Evolutionary conservation across 345 rosid species (phyloP).

Genomic region (Acer campestre): DNA sequence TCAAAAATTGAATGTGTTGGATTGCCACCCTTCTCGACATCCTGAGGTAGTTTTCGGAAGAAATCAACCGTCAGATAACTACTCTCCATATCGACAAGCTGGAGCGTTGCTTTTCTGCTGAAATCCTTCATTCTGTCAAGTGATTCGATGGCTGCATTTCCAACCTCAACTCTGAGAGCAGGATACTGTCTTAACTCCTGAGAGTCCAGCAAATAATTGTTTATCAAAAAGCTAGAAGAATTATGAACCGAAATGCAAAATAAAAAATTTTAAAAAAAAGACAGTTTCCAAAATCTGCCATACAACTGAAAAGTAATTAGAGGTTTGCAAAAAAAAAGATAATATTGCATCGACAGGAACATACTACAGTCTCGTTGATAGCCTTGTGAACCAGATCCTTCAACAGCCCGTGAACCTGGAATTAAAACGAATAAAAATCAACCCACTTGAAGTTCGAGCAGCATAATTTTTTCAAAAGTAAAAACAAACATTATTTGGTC

Average conservation of each 20-base stretch:
- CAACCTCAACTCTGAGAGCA: constrained; percentile 87
- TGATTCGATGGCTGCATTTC: constrained; percentile 89
- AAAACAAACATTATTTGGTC: not conserved
- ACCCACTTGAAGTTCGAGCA: not conserved
- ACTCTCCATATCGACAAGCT: constrained; percentile 95
- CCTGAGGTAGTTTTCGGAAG: constrained; percentile 98
- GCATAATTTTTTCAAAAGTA: not conserved
- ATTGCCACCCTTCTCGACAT: constrained; percentile 97
- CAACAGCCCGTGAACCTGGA: constrained; percentile 85
- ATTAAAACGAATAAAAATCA: constrained; percentile 20
- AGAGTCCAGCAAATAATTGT: constrained; percentile 24
- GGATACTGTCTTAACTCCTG: constrained; percentile 99
- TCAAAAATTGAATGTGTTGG: constrained; percentile 95
- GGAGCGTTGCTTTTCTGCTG: constrained; percentile 90
- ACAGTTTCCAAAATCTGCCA: not conserved
- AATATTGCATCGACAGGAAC: constrained; percentile 33
- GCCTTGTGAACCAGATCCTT: constrained; percentile 98
- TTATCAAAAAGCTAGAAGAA: constrained; percentile 2
- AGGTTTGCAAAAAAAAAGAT: not conserved
- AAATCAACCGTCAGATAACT: constrained; percentile 94
- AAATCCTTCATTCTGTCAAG: constrained; percentile 89
- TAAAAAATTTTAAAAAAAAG: not conserved
- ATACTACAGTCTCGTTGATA: constrained; percentile 77
- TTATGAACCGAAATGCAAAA: not conserved
- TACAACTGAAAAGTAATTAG: not conserved